Evolutionary conservation across 1,284 basidiomycete genomes (phyloP).

Genomic region (Apiotrichum porosum): DNA sequence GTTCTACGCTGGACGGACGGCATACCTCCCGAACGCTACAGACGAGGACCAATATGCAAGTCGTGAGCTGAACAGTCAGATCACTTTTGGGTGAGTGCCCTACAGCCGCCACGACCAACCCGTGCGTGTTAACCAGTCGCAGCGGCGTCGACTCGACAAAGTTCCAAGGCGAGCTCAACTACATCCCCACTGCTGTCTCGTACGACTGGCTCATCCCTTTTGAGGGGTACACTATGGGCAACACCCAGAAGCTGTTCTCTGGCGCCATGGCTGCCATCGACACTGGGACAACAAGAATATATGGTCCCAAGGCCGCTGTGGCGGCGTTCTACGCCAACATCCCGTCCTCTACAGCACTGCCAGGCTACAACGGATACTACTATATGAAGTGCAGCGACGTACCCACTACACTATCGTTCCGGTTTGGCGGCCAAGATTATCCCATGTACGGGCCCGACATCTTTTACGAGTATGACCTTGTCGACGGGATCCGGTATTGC

Average conservation of each 20-base stretch:
- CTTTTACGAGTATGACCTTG: too few relatives aligned
- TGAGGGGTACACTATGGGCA: slow-evolving; percentile 36
- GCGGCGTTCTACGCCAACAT: slow-evolving; percentile 69
- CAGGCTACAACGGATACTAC: slow-evolving; percentile 67
- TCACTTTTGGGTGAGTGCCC: neutral
- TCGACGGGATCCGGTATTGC: too few relatives aligned
- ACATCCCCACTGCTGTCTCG: slow-evolving; percentile 54
- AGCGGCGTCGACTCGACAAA: slow-evolving; percentile 55
- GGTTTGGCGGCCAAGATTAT: slow-evolving; percentile 4
- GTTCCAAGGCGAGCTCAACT: slow-evolving; percentile 75
- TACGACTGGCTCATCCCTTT: slow-evolving; percentile 48
- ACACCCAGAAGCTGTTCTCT: slow-evolving; percentile 23
- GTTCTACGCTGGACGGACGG: slow-evolving; percentile 71
- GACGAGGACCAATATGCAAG: neutral
- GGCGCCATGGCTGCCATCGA: slow-evolving; percentile 51
- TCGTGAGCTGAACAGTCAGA: neutral
- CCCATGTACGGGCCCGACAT: too few relatives aligned
- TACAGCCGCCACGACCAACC: too few relatives aligned
- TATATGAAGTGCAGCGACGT: slow-evolving; percentile 63
- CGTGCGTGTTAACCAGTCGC: neutral
- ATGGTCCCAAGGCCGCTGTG: slow-evolving; percentile 65
- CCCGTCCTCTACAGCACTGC: slow-evolving; percentile 61
- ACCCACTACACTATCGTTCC: slow-evolving; percentile 3
- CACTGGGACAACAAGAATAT: slow-evolving; percentile 85
- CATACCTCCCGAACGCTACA: slow-evolving; percentile 66